Percentiles rank a stretch among this genome's conserved stretches.
These are phyloP conservation scores for Kurtzmaniella fragi DNA, from an alignment of 805 yeast species.

Conservation along the genomic window DNA sequence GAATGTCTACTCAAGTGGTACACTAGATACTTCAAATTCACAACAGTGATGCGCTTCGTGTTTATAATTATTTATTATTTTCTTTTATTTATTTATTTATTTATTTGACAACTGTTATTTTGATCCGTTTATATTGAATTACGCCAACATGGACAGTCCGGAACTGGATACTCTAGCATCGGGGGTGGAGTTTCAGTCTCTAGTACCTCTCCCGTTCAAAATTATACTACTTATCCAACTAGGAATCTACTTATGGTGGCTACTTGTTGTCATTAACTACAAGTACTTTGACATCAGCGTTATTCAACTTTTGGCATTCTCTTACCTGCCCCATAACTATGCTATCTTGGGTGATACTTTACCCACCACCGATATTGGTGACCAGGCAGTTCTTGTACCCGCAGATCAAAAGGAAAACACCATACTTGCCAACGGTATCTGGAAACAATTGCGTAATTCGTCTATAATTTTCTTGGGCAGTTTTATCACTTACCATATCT, in stretches of 20 bases:
- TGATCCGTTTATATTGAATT: conserved; percentile 11
- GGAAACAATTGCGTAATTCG: conserved; percentile 24
- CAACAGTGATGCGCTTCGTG: too few relatives aligned
- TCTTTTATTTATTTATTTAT: neutral
- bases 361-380: conserved; percentile 21
- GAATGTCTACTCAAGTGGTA: too few relatives aligned
- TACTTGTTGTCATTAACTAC: conserved; percentile 36
- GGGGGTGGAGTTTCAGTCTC: neutral
- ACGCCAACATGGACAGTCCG: neutral
- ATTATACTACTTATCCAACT: conserved; percentile 44
- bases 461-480: conserved; percentile 13
- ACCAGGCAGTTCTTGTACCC: conserved; percentile 22
- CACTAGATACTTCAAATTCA: too few relatives aligned
- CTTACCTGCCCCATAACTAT: conserved; percentile 36
- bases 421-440: conserved; percentile 28
- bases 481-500: conserved; percentile 18
- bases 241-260: conserved; percentile 53
- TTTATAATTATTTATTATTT: conserved; percentile 4
- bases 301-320: conserved; percentile 35
- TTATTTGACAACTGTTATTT: conserved; percentile 12
- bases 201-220: conserved; percentile 37
- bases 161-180: neutral
- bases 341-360: conserved; percentile 14
- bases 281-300: conserved; percentile 39
- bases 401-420: conserved; percentile 28